Evolutionary conservation across 768 basidiomycete species (phyloP), one percentile per base, ranked within the genome.

Genomic region (Collybiopsis luxurians): DNA sequence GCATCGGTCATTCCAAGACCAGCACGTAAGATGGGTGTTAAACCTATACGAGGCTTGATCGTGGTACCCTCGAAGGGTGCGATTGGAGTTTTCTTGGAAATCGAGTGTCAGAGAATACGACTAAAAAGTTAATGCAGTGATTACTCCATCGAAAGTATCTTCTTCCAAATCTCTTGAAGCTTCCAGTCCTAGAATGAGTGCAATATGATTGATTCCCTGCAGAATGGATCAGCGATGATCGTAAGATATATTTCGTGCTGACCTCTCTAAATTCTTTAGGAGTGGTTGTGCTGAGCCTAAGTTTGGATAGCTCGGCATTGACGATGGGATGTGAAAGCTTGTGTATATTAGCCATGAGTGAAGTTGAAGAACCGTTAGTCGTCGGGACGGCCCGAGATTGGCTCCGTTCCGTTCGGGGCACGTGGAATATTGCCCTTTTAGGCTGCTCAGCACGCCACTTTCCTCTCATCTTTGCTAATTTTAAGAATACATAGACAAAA

Each of bases 1-100:
- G 90, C 92, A 63, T 96, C 92, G 0, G 89, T 83, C 93, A 98
- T 95, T 17, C 94, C 93, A 60, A 95, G 74, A 4, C 96, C 96
- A 28, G 96, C 96, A 38, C 96, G 85, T 55, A 98, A 77, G 64
- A 98, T 92, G 39, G 96, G 96, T 2, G 92, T 87, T 53, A 98
- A 72, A 4, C 92, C 96, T 53, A 98, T 81, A 45, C 83, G 80
- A 7, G 88, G 82, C 62, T 87, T 89, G 69, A 98, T 80, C 24
- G 67, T 71, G 3, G 84, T 83, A 23, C 95, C 96, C 17, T 78
- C 87, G 73, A 93, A 98, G 2, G 83, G 69, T 2, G 82, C 86
- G 15, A 98, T 76, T 1, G 96, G 95, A 0, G 92, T 87, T 76
- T 85, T 70, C 92, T 91, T 61, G 19, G 52, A 17, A 51, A 30